A percentile compares a stretch with the other conserved stretches of the same genome.
phyloP scores from a whole-genome alignment of 805 yeast species.

The Ogataea zsoltii region DNA sequence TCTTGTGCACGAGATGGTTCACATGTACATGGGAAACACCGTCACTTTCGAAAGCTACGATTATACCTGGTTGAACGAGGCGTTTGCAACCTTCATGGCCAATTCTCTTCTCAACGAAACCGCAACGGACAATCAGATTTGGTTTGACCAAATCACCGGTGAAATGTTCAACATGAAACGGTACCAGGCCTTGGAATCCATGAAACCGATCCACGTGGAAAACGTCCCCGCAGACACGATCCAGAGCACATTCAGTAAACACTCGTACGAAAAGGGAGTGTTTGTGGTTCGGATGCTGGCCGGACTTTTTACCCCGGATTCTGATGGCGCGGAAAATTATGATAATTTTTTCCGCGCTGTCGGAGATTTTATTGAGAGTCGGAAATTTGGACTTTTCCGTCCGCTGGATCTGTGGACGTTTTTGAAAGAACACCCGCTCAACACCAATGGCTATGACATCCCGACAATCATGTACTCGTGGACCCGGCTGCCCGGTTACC shows the following conservation, averaged over 20 bases:
- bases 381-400: constrained; percentile 42
- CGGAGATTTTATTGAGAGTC: constrained; percentile 38
- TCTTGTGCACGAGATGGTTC: constrained; percentile 71
- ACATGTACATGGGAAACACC: constrained; percentile 78
- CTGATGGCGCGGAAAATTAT: constrained; percentile 29
- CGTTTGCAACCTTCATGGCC: constrained; percentile 77
- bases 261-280: constrained; percentile 62
- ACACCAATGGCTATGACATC: constrained; percentile 42
- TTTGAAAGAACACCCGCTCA: constrained; percentile 29
- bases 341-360: constrained; percentile 35
- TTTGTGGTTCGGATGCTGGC: constrained; percentile 54
- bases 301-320: constrained; percentile 37
- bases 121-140: constrained; percentile 29
- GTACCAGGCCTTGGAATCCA: constrained; percentile 35
- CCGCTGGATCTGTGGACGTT: constrained; percentile 55
- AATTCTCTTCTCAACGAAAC: constrained; percentile 33
- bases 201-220: constrained; percentile 38
- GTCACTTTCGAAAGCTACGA: constrained; percentile 69
- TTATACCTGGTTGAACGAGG: constrained; percentile 72
- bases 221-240: constrained; percentile 40
- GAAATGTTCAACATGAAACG: constrained; percentile 35
- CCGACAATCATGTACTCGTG: constrained; percentile 57
- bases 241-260: constrained; percentile 48
- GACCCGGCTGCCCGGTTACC: constrained; percentile 61
- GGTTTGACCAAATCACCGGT: constrained; percentile 34